phyloP scores from a whole-genome alignment of 352 stramenopile genomes.

The Halophytophthora batemanensis region DNA sequence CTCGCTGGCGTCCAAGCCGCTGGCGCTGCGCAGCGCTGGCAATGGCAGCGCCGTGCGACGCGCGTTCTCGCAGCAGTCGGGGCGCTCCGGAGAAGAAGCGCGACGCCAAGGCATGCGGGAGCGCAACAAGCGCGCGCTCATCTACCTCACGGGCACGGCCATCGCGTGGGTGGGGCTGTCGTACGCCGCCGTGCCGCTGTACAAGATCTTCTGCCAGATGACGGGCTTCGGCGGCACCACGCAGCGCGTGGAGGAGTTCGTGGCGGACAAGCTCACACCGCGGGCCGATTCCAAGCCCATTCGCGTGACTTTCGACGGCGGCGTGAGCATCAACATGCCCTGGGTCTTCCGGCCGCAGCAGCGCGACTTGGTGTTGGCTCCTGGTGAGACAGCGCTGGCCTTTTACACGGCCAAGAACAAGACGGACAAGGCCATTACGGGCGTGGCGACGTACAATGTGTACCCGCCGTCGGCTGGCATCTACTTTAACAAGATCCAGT shows the following conservation, averaged over 20 bases:
- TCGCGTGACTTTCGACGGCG: slow-evolving; percentile 96
- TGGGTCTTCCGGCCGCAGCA: slow-evolving; percentile 97
- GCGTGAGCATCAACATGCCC: slow-evolving; percentile 92
- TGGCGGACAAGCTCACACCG: slow-evolving; percentile 86
- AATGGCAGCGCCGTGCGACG: slow-evolving; percentile 18
- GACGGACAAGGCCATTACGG: slow-evolving; percentile 96
- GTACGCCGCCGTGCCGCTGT: slow-evolving; percentile 97
- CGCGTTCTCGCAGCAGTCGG: slow-evolving; percentile 47
- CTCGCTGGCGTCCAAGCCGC: slow-evolving; percentile 7
- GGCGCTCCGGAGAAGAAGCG: slow-evolving; percentile 37
- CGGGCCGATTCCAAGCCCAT: slow-evolving; percentile 91
- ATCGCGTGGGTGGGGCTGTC: slow-evolving; percentile 93
- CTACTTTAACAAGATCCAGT: slow-evolving; percentile 99
- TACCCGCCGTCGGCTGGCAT: slow-evolving; percentile 95
- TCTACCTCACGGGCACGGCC: slow-evolving; percentile 93
- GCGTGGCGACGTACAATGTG: slow-evolving; percentile 99
- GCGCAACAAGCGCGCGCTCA: slow-evolving; percentile 88
- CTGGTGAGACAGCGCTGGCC: slow-evolving; percentile 97
- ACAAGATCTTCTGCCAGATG: slow-evolving; percentile 99
- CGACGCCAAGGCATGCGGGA: slow-evolving; percentile 64
- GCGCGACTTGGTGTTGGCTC: slow-evolving; percentile 90
- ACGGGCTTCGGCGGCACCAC: slow-evolving; percentile 97
- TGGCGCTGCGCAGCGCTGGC: slow-evolving; percentile 8
- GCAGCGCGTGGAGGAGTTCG: slow-evolving; percentile 70
- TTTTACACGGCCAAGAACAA: slow-evolving; percentile 99